These are phyloP conservation scores for Yamadazyma diospyri DNA, from an alignment of 1,139 yeast genomes.

Conservation along the genomic window DNA sequence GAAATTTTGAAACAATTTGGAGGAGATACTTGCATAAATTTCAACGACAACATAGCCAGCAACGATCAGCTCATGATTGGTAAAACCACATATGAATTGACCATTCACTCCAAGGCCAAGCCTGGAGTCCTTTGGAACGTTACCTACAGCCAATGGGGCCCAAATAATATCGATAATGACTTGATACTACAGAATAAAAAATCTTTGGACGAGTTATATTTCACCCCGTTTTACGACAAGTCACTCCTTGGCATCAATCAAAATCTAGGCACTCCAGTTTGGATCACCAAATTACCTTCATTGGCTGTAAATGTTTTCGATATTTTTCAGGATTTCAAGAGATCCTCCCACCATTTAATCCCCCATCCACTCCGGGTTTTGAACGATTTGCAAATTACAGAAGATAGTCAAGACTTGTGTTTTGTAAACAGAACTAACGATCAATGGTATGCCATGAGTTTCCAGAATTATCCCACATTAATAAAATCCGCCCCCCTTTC, in stretches of 20 bases:
- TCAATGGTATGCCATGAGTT: slow-evolving; percentile 89
- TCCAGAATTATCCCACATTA: slow-evolving; percentile 69
- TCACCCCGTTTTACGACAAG: slow-evolving; percentile 81
- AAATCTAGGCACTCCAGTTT: slow-evolving; percentile 63
- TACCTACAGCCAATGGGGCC: slow-evolving; percentile 89
- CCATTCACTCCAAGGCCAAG: slow-evolving; percentile 50
- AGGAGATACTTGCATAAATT: slow-evolving; percentile 26
- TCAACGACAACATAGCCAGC: slow-evolving; percentile 5
- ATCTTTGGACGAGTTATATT: slow-evolving; percentile 67
- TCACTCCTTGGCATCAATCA: slow-evolving; percentile 66
- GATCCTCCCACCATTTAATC: slow-evolving; percentile 40
- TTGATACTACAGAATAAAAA: slow-evolving; percentile 49
- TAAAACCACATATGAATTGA: slow-evolving; percentile 45
- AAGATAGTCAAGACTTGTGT: slow-evolving; percentile 39
- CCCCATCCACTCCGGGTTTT: slow-evolving; percentile 63
- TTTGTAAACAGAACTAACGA: slow-evolving; percentile 64
- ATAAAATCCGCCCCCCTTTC: slow-evolving; percentile 78
- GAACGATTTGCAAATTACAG: slow-evolving; percentile 29
- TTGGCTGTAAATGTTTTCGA: slow-evolving; percentile 75
- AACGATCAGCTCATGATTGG: slow-evolving; percentile 41
- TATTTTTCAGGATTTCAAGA: slow-evolving; percentile 41
- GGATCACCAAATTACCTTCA: slow-evolving; percentile 71
- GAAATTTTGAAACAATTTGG: slow-evolving; percentile 75
- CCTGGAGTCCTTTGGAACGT: slow-evolving; percentile 79
- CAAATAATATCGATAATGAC: slow-evolving; percentile 79